phyloP scores from a whole-genome alignment of 1,284 basidiomycete genomes.

The Coniophora puteana region DNA sequence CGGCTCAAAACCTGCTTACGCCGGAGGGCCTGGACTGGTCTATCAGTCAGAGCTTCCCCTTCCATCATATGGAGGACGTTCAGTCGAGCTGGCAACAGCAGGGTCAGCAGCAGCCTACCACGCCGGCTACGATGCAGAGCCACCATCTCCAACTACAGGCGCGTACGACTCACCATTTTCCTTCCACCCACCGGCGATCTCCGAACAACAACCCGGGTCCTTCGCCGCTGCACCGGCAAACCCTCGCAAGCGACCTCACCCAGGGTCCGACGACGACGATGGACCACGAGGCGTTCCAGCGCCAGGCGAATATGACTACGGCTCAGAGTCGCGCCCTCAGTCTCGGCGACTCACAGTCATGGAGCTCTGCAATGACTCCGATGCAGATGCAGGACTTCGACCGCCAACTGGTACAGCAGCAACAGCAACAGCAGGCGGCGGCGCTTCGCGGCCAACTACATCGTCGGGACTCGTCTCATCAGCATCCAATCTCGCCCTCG shows the following conservation, averaged over 20 bases:
- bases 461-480: slow-evolving; percentile 45
- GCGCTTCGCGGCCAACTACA: slow-evolving; percentile 42
- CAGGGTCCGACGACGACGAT: slow-evolving; percentile 49
- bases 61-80: slow-evolving; percentile 33
- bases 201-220: slow-evolving; percentile 34
- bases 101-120: slow-evolving; percentile 25
- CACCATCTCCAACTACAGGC: slow-evolving; percentile 25
- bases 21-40: slow-evolving; percentile 49
- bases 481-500: slow-evolving; percentile 44
- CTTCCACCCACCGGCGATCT: slow-evolving; percentile 68
- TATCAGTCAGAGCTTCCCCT: slow-evolving; percentile 40
- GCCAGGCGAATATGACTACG: slow-evolving; percentile 52
- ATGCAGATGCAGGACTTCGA: slow-evolving; percentile 33
- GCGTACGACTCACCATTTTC: slow-evolving; percentile 66
- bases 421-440: slow-evolving; percentile 22
- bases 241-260: slow-evolving; percentile 64
- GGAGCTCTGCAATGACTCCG: slow-evolving; percentile 77
- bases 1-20: slow-evolving; percentile 40
- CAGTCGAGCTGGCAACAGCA: slow-evolving; percentile 28
- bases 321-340: slow-evolving; percentile 65
- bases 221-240: slow-evolving; percentile 32
- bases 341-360: slow-evolving; percentile 76
- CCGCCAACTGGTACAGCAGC: slow-evolving; percentile 31
- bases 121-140: slow-evolving; percentile 22
- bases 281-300: slow-evolving; percentile 27